Percentiles rank a stretch among this genome's conserved stretches.
Evolutionary conservation across 441 rosid species (phyloP).

Genomic region (Mallotus repandus): DNA sequence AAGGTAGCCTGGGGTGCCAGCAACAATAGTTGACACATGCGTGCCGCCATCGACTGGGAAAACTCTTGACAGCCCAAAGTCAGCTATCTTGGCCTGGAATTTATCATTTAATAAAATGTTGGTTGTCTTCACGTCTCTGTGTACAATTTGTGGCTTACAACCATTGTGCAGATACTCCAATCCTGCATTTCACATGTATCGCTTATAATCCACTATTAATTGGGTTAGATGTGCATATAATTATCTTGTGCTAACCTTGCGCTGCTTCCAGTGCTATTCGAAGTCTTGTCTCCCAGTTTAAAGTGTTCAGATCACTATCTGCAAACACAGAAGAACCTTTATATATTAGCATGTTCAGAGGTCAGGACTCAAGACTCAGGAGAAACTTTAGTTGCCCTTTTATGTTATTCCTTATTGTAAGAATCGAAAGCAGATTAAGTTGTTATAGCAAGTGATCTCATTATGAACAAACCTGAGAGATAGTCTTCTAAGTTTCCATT

Average conservation of each 20-base stretch:
- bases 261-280: conserved; percentile 48
- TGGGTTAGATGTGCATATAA: no score
- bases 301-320: conserved; percentile 11
- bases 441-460: not conserved
- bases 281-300: conserved; percentile 41
- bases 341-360: not conserved
- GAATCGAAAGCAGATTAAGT: not conserved
- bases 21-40: conserved; percentile 27
- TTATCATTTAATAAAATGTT: conserved; percentile 37
- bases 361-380: no score
- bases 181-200: conserved; percentile 20
- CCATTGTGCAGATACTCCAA: conserved; percentile 41
- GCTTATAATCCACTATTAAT: no score
- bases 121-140: conserved; percentile 40
- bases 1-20: conserved; percentile 44
- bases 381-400: not conserved
- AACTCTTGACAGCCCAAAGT: conserved; percentile 39
- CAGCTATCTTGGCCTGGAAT: conserved; percentile 42
- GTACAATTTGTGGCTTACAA: conserved; percentile 40
- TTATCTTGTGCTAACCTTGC: conserved; percentile 20
- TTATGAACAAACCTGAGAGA: conserved; percentile 40
- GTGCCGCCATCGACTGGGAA: conserved; percentile 24
- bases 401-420: no score
- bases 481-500: conserved; percentile 44
- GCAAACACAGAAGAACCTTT: not conserved